A percentile compares a stretch with the other conserved stretches of the same genome.
Evolutionary conservation across 768 basidiomycete species (phyloP).

Genomic region (Mrakia hoshinonis): DNA sequence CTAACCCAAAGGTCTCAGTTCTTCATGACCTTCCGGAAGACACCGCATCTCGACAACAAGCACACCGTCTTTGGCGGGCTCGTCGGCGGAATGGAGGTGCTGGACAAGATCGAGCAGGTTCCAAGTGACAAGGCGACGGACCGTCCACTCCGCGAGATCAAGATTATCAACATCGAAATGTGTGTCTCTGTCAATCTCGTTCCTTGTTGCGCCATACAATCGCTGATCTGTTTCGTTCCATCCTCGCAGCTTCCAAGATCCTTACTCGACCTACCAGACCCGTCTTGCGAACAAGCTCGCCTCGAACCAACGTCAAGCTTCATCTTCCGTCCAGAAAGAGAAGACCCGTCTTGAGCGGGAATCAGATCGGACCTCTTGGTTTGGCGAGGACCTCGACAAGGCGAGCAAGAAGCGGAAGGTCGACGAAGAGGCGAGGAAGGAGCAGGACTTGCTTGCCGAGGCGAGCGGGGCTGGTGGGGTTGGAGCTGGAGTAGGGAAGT

Average conservation of each 20-base stretch:
- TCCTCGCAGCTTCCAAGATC: constrained; percentile 69
- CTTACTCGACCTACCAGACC: constrained; percentile 84
- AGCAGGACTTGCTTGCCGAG: constrained; percentile 11
- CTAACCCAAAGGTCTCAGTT: constrained; percentile 64
- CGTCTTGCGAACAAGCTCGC: constrained; percentile 72
- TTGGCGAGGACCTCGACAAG: constrained; percentile 65
- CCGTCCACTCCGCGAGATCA: constrained; percentile 72
- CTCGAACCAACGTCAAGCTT: constrained; percentile 42
- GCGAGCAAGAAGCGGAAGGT: constrained; percentile 40
- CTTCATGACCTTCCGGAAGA: constrained; percentile 76
- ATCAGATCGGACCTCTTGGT: constrained; percentile 44
- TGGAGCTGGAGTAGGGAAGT: constrained; percentile 67
- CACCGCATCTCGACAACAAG: constrained; percentile 55
- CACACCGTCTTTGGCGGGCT: constrained; percentile 80
- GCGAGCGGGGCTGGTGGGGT: constrained; percentile 31
- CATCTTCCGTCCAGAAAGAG: constrained; percentile 20
- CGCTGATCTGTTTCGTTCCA: constrained; percentile 5
- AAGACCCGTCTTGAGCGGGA: constrained; percentile 39
- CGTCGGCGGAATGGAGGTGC: constrained; percentile 81
- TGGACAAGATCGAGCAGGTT: constrained; percentile 72
- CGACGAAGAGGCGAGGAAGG: constrained; percentile 28
- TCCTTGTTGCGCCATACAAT: background rate
- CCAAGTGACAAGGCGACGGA: constrained; percentile 77
- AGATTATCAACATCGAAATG: constrained; percentile 80
- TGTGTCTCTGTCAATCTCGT: constrained; percentile 42